Percentiles rank a stretch among this genome's conserved stretches.
Evolutionary conservation across 176 grass and related monocot species (phyloP).

Genomic region (Paspalum vaginatum): DNA sequence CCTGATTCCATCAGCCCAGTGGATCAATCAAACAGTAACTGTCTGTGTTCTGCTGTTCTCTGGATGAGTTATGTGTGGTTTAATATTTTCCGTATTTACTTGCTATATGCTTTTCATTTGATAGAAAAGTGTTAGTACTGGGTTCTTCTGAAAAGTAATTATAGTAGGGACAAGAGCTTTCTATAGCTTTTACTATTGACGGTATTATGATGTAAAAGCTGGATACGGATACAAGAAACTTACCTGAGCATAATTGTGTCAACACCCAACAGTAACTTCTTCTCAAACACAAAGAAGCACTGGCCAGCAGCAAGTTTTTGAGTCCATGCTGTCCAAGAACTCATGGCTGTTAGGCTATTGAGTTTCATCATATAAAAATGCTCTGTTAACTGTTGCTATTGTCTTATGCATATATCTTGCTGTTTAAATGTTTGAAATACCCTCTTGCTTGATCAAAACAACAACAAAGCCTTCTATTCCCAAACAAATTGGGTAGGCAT

Average conservation of each 20-base stretch:
- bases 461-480: not conserved
- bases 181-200: not conserved
- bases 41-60: not conserved
- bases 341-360: not conserved
- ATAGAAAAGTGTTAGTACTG: conserved; percentile 4
- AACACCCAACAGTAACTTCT: not conserved
- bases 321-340: not conserved
- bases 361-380: conserved; percentile 13
- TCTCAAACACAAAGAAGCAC: not conserved
- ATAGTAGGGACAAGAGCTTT: not conserved
- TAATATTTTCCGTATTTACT: not conserved
- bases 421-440: not conserved
- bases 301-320: not conserved
- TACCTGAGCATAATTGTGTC: not conserved
- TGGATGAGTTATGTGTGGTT: not conserved
- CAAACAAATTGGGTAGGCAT: conserved; percentile 9
- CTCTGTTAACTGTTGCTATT: not conserved
- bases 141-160: not conserved
- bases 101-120: conserved; percentile 13
- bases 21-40: not conserved
- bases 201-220: conserved; percentile 24
- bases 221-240: not conserved
- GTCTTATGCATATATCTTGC: not conserved
- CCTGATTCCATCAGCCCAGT: not conserved
- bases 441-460: not conserved